Conservation (phyloP, 83 land plant genomes). For the Picea mariana region DNA sequence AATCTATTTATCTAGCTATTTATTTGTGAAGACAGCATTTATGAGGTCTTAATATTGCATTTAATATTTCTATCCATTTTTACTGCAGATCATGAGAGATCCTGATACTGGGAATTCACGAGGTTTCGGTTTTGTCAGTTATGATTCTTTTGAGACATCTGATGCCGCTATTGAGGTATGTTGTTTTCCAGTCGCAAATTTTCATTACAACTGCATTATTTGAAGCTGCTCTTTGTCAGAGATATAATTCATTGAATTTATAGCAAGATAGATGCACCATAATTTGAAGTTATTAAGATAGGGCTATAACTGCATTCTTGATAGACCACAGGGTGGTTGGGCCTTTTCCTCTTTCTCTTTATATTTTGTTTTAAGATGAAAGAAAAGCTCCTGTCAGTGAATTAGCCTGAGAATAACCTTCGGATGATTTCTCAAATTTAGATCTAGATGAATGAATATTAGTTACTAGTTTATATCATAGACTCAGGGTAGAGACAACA, state of each 20-base stretch:
- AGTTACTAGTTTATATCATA: too few relatives aligned
- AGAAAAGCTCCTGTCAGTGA: not conserved
- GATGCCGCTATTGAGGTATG: constrained; percentile 99
- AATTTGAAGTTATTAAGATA: not conserved
- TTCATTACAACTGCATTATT: not conserved
- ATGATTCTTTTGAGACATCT: constrained; percentile 96
- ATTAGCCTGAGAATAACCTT: not conserved
- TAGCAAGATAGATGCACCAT: not conserved
- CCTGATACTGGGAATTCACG: constrained; percentile 94
- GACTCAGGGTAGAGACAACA: too few relatives aligned
- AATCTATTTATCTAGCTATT: not conserved
- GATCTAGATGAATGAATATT: too few relatives aligned
- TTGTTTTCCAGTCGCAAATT: not conserved
- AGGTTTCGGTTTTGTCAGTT: constrained; percentile 97
- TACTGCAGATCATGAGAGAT: constrained; percentile 88
- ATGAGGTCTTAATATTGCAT: not conserved
- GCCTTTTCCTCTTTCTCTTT: not conserved
- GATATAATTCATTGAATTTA: not conserved
- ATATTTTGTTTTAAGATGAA: not conserved
- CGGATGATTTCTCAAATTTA: not conserved
- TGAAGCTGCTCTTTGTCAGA: not conserved
- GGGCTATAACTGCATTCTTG: not conserved
- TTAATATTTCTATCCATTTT: constrained; percentile 4
- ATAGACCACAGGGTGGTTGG: not conserved
- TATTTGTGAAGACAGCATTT: not conserved